Evolutionary conservation across 805 yeast genomes (phyloP).

Genomic region (Myxozyma geophila): DNA sequence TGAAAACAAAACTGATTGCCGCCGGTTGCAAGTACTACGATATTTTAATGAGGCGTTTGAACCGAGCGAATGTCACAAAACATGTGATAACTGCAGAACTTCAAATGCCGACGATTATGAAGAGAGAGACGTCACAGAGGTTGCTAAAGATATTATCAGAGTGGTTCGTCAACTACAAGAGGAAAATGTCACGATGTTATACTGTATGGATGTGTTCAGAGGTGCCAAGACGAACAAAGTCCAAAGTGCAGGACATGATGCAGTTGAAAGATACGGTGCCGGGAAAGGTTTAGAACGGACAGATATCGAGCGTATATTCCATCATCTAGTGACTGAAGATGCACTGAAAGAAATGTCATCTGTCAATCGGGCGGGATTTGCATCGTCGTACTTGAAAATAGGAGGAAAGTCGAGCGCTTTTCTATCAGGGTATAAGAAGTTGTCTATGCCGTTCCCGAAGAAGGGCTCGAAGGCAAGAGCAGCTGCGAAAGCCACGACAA

Average conservation of each 20-base stretch:
- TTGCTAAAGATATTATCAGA: constrained; percentile 62
- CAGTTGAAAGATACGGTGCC: constrained; percentile 65
- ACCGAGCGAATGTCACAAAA: constrained; percentile 62
- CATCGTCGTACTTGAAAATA: constrained; percentile 69
- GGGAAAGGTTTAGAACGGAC: constrained; percentile 69
- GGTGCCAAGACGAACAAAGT: constrained; percentile 73
- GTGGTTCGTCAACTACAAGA: constrained; percentile 61
- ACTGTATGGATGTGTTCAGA: constrained; percentile 80
- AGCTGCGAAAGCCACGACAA: constrained; percentile 2
- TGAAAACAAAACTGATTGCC: constrained; percentile 87
- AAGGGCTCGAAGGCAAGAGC: constrained; percentile 6
- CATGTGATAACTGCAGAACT: constrained; percentile 83
- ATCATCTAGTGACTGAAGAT: constrained; percentile 69
- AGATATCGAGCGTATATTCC: constrained; percentile 81
- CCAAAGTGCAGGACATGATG: constrained; percentile 64
- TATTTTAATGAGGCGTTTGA: constrained; percentile 87
- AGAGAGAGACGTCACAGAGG: constrained; percentile 68
- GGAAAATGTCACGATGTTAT: constrained; percentile 69
- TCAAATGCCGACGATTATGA: constrained; percentile 49
- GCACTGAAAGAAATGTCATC: constrained; percentile 72
- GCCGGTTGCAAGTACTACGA: constrained; percentile 84
- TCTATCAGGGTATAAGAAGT: constrained; percentile 20
- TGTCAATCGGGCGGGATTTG: constrained; percentile 77
- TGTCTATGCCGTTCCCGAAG: constrained; percentile 27
- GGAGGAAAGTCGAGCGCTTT: constrained; percentile 48